Evolutionary conservation across 768 basidiomycete species (phyloP).

Genomic region (Agrocybe chaxingu): DNA sequence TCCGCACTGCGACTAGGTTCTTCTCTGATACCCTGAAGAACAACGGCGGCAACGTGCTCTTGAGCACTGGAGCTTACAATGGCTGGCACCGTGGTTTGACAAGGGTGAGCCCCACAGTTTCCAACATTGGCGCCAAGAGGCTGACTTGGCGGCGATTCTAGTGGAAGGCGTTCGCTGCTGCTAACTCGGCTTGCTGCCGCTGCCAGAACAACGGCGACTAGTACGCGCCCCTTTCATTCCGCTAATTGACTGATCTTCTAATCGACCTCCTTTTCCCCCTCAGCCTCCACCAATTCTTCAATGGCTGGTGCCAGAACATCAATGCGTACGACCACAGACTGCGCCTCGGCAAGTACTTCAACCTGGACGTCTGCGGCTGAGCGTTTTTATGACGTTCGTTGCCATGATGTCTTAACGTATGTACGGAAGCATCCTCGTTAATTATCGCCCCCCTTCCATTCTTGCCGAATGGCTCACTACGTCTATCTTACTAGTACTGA

Average conservation of each 20-base stretch:
- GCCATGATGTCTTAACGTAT: not conserved
- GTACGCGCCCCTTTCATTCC: slow-evolving; percentile 36
- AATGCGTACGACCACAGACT: slow-evolving; percentile 43
- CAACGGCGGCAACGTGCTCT: slow-evolving; percentile 51
- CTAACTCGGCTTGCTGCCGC: slow-evolving; percentile 49
- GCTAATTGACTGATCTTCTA: not conserved
- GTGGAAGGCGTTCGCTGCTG: slow-evolving; percentile 58
- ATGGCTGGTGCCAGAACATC: slow-evolving; percentile 66
- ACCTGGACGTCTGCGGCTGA: slow-evolving; percentile 43
- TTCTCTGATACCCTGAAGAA: slow-evolving; percentile 48
- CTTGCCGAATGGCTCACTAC: not conserved
- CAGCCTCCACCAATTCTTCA: slow-evolving; percentile 67
- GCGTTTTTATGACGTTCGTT: not conserved
- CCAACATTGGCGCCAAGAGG: not conserved
- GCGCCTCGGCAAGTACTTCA: slow-evolving; percentile 64
- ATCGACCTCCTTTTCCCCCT: slow-evolving; percentile 5
- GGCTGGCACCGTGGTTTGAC: slow-evolving; percentile 67
- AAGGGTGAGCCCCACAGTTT: slow-evolving; percentile 30
- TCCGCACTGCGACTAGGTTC: slow-evolving; percentile 60
- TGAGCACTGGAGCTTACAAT: slow-evolving; percentile 71
- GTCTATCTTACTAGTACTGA: not conserved
- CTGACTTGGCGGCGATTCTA: slow-evolving; percentile 18
- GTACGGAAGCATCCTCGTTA: not conserved
- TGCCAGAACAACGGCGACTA: slow-evolving; percentile 90
- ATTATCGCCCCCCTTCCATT: not conserved